These are phyloP conservation scores for Chlamydomonas applanata DNA, from an alignment of 139 green algal species.

Conservation along the genomic window DNA sequence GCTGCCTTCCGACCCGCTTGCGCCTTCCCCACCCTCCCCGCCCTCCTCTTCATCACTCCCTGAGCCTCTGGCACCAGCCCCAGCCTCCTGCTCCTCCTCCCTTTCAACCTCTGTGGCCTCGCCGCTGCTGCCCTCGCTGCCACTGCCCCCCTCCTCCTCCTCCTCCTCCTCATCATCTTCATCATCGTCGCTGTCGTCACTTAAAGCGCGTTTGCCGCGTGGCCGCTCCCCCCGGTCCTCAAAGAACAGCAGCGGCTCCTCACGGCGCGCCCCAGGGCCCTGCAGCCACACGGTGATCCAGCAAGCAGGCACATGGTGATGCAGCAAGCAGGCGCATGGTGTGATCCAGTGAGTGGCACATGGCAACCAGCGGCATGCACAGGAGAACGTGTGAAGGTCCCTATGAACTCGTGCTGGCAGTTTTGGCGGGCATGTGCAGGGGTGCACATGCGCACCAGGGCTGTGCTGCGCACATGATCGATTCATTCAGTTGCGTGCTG, in stretches of 20 bases:
- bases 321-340: too few species aligned
- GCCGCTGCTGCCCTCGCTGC: not conserved
- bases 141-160: not conserved
- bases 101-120: not conserved
- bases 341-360: too few species aligned
- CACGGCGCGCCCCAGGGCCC: not conserved
- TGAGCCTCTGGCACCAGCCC: too few species aligned
- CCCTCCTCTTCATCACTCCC: not conserved
- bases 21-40: not conserved
- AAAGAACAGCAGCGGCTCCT: constrained; percentile 19
- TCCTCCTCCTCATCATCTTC: not conserved
- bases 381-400: too few species aligned
- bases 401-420: too few species aligned
- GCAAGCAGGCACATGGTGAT: too few species aligned
- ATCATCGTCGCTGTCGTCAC: not conserved
- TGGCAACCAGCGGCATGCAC: too few species aligned
- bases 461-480: too few species aligned
- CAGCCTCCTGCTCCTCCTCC: not conserved
- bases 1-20: not conserved
- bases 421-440: too few species aligned
- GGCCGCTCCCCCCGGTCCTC: constrained; percentile 13
- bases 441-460: too few species aligned
- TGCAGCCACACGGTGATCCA: too few species aligned
- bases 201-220: not conserved
- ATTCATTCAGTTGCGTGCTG: too few species aligned